phyloP scores from a whole-genome alignment of 345 rosid species.

The Pelargonium nanum region DNA sequence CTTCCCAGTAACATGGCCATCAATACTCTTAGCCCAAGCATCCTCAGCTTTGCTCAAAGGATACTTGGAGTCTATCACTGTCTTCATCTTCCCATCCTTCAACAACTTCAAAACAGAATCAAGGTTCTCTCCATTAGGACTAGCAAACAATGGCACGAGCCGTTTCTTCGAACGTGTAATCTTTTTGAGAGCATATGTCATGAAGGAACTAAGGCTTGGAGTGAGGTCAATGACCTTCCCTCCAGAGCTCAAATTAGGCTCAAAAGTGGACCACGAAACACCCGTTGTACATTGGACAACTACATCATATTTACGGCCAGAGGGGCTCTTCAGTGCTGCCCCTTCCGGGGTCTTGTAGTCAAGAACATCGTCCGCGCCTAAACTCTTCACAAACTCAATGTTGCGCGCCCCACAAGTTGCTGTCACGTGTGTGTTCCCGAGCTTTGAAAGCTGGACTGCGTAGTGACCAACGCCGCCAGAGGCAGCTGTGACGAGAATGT shows the following conservation, averaged over 20 bases:
- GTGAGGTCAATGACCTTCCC: conserved; percentile 18
- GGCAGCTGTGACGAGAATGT: conserved; percentile 18
- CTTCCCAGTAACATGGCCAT: conserved; percentile 22
- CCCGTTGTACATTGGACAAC: conserved; percentile 16
- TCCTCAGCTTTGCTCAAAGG: conserved; percentile 15
- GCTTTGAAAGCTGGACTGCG: conserved; percentile 19
- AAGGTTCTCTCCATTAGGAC: conserved; percentile 11
- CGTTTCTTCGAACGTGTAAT: conserved; percentile 18
- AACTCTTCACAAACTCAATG: conserved; percentile 13
- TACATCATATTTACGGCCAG: conserved; percentile 17
- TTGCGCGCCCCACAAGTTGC: conserved; percentile 23
- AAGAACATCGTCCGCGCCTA: conserved; percentile 17
- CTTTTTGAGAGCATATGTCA: conserved; percentile 10
- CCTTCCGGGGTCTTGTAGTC: conserved; percentile 22
- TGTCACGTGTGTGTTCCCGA: conserved; percentile 16
- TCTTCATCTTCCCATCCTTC: conserved; percentile 22
- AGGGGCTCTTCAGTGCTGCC: conserved; percentile 18
- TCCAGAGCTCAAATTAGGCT: conserved; percentile 12
- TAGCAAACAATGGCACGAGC: conserved; percentile 13
- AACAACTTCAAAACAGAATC: conserved; percentile 13
- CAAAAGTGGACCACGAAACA: conserved; percentile 16
- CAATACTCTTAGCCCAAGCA: conserved; percentile 20
- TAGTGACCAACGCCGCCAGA: conserved; percentile 23
- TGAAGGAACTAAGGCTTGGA: conserved; percentile 6
- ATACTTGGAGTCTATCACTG: conserved; percentile 11